Percentiles rank a stretch among this genome's conserved stretches.
Conservation (phyloP, 331 rosid genomes). For the Malus hybrid region DNA sequence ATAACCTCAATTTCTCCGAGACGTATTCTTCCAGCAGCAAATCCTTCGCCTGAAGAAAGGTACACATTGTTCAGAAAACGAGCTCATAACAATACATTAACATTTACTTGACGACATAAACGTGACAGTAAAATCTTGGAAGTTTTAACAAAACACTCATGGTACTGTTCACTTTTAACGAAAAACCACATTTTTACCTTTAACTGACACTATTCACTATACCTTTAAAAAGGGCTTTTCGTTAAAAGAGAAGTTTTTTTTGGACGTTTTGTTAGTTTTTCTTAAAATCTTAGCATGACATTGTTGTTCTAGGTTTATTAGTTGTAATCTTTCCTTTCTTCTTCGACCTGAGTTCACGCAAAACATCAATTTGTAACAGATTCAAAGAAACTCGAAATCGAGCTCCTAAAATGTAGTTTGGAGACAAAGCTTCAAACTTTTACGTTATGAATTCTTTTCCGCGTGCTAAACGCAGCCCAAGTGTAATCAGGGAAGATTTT, state of each 20-base stretch:
- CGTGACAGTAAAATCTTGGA: neutral
- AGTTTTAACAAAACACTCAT: neutral
- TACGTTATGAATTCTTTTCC: neutral
- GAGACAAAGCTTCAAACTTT: neutral
- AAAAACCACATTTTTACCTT: too few species aligned
- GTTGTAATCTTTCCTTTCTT: neutral
- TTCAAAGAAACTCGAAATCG: neutral
- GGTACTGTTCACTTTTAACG: too few species aligned
- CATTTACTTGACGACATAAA: neutral
- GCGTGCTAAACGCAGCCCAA: too few species aligned
- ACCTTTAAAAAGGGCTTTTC: too few species aligned
- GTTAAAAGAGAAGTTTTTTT: too few species aligned
- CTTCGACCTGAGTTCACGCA: neutral
- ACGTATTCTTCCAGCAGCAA: constrained; percentile 59
- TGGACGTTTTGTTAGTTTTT: too few species aligned
- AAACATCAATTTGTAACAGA: neutral
- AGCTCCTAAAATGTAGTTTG: neutral
- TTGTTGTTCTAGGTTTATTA: too few species aligned
- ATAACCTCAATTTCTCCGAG: constrained; percentile 73
- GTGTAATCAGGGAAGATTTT: neutral
- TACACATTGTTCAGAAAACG: neutral
- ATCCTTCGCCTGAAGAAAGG: constrained; percentile 57
- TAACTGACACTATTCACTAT: too few species aligned
- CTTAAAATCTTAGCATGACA: too few species aligned
- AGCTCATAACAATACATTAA: neutral